Evolutionary conservation across 805 yeast species (phyloP), one percentile per base, ranked within the genome.

Genomic region (Ogataea sp.): DNA sequence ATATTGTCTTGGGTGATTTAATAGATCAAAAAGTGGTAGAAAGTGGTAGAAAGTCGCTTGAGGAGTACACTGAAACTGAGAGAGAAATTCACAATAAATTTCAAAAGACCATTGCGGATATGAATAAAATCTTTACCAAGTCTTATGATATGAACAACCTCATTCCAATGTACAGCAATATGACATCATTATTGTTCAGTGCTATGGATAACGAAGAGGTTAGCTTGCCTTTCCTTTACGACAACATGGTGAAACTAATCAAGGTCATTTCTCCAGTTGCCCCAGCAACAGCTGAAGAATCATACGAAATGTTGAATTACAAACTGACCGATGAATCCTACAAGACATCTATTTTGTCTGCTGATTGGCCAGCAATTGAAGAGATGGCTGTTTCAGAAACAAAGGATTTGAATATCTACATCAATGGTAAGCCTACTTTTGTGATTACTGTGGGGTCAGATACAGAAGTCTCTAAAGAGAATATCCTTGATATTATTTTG

Each of bases 81-180:
- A 60, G 72, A 3, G 49, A 56, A 13, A 60, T 83, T 13, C 83
- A 77, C 65, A 83, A 82, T 44, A 73, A 70, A 10, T 58, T 73
- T 0, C 83, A 75, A 47, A 51, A 49, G 3, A 65, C 68, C 32
- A 48, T 80, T 14, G 56, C 54, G 17, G 63, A 71, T 9, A 70
- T 87, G 8, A 72, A 82, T 14, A 67, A 64, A 7, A 76, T 96
- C 0, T 73, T 85, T 40, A 75, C 67, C 18, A 65, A 61, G 1
- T 70, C 75, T 1, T 60, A 83, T 21, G 69, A 88, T 0, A 65
- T 90, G 55, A 90, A 93, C 58, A 89, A 96, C 0, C 78, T 87
- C 2, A 74, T 93, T 20, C 85, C 97, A 0, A 94, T 88, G 54
- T 83, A 78, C 52, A 90, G 88, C 96, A 93, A 88, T 52, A 57